Percentiles rank a stretch among this genome's conserved stretches.
Conservation (phyloP, 208 protist genomes). For the Crithidia brevicula region DNA sequence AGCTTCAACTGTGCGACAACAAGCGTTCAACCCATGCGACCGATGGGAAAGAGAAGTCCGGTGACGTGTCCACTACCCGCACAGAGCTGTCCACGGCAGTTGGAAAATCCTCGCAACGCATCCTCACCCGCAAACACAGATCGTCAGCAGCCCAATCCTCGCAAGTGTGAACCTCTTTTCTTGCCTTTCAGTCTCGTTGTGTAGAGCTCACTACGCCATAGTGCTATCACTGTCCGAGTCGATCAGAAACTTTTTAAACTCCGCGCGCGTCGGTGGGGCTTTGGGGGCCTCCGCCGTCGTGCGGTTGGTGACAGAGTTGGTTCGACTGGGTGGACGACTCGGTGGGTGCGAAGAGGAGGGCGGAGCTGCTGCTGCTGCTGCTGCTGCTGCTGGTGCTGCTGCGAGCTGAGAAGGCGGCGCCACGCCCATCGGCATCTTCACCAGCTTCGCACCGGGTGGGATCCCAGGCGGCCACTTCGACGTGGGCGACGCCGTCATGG, state of each 20-base stretch:
- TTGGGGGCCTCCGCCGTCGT: background rate
- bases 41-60: no score
- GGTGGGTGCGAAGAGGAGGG: conserved; percentile 11
- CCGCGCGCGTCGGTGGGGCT: conserved; percentile 4
- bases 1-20: no score
- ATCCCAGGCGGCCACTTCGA: conserved; percentile 11
- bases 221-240: conserved; percentile 71
- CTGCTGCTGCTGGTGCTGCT: background rate
- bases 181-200: background rate
- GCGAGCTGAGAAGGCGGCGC: background rate
- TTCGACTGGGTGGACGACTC: conserved; percentile 19
- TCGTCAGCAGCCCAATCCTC: no score
- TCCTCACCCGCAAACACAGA: no score
- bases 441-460: conserved; percentile 8
- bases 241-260: conserved; percentile 61
- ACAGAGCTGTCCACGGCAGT: no score
- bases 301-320: conserved; percentile 6
- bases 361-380: background rate
- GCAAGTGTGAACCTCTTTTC: no score
- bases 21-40: no score
- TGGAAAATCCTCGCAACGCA: no score
- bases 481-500: background rate
- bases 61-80: no score
- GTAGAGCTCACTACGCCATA: background rate
- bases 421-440: conserved; percentile 10